A percentile compares a stretch with the other conserved stretches of the same genome.
phyloP scores from a whole-genome alignment of 495 filamentous ascomycete genomes.

The Penicillium bialowiezense region DNA sequence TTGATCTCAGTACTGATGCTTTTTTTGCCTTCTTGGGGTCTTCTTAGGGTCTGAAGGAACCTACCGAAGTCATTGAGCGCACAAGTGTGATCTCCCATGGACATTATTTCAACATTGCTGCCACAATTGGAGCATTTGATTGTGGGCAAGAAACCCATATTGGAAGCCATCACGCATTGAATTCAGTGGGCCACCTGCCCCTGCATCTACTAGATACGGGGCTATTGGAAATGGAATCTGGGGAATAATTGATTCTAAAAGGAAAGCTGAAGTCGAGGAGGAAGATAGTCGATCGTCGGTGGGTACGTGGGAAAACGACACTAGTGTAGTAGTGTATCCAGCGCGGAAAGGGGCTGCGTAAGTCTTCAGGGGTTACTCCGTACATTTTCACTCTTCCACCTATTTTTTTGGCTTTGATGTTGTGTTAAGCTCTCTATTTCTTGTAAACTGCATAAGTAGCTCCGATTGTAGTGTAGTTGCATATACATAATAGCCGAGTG shows the following conservation, averaged over 20 bases:
- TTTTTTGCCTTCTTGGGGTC: too few relatives aligned
- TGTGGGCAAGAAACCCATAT: slow-evolving; percentile 70
- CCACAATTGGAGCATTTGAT: slow-evolving; percentile 96
- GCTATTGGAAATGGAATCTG: slow-evolving; percentile 1
- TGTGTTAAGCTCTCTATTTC: not conserved
- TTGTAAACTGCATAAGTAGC: not conserved
- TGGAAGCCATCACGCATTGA: slow-evolving; percentile 20
- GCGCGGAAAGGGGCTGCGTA: slow-evolving; percentile 22
- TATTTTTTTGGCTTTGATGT: too few relatives aligned
- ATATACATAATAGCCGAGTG: not conserved
- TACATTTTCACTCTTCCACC: too few relatives aligned
- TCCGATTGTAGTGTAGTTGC: too few relatives aligned
- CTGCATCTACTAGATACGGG: slow-evolving; percentile 6
- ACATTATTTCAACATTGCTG: slow-evolving; percentile 78
- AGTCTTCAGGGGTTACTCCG: slow-evolving; percentile 17
- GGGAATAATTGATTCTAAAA: not conserved
- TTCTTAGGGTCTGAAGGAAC: slow-evolving; percentile 1
- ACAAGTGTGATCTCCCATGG: slow-evolving; percentile 91
- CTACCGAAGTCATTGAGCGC: slow-evolving; percentile 16
- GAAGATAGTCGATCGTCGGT: not conserved
- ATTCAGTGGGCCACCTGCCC: slow-evolving; percentile 14
- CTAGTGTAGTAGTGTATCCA: slow-evolving; percentile 24
- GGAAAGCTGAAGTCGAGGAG: not conserved
- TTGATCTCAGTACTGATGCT: not conserved
- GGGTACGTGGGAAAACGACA: not conserved